Evolutionary conservation across 257 asterid genomes (phyloP).

Genomic region (Solanum tarijense): DNA sequence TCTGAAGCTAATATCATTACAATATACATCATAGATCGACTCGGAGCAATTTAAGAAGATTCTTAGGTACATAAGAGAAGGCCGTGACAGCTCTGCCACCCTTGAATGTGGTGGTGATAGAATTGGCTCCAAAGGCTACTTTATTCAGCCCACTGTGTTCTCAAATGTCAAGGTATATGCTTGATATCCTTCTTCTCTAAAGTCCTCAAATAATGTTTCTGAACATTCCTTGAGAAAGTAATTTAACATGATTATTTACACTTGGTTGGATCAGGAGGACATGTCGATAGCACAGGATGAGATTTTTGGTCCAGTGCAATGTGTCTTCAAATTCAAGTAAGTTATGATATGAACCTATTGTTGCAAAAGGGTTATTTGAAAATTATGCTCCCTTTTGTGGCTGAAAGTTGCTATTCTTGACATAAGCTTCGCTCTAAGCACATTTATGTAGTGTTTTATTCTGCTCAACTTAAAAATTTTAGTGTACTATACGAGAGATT

Average conservation of each 20-base stretch:
- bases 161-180: slow-evolving; percentile 59
- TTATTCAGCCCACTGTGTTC: slow-evolving; percentile 67
- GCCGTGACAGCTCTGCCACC: slow-evolving; percentile 44
- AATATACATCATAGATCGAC: slow-evolving; percentile 38
- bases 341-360: background rate
- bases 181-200: background rate
- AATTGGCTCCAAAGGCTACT: slow-evolving; percentile 61
- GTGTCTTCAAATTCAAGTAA: slow-evolving; percentile 69
- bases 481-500: background rate
- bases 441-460: background rate
- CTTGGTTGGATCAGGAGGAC: slow-evolving; percentile 30
- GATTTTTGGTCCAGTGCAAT: slow-evolving; percentile 76
- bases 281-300: slow-evolving; percentile 73
- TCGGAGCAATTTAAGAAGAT: slow-evolving; percentile 56
- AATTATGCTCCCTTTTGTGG: background rate
- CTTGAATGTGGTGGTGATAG: slow-evolving; percentile 72
- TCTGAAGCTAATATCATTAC: background rate
- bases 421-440: background rate
- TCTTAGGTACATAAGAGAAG: slow-evolving; percentile 55
- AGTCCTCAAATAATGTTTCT: background rate
- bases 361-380: background rate
- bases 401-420: background rate
- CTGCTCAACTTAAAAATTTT: background rate
- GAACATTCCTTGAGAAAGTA: background rate
- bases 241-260: background rate